These are phyloP conservation scores for Oemleria cerasiformis DNA, from an alignment of 306 rosid genomes.

Conservation along the genomic window DNA sequence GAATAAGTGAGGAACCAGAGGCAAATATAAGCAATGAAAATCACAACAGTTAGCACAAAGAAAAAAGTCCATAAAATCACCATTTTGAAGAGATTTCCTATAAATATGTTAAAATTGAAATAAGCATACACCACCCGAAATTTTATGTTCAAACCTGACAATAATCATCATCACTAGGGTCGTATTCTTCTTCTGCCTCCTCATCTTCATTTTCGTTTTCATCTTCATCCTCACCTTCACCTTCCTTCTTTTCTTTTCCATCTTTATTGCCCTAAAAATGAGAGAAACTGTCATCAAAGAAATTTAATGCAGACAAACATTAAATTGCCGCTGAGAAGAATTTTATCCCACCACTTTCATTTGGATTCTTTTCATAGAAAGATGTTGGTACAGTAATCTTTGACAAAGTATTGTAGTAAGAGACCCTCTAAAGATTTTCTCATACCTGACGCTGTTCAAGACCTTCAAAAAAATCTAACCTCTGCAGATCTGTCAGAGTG, in stretches of 20 bases:
- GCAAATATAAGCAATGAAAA: not conserved
- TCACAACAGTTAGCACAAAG: not conserved
- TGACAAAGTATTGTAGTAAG: not conserved
- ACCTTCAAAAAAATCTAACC: constrained; percentile 27
- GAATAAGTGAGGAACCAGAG: not conserved
- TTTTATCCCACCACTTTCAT: not conserved
- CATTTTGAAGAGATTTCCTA: not conserved
- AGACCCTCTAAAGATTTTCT: not conserved
- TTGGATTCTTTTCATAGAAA: not conserved
- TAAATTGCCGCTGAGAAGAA: not conserved
- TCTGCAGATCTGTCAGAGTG: constrained; percentile 36
- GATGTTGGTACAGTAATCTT: not conserved
- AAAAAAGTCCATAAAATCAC: not conserved
- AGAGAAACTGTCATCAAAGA: not conserved
- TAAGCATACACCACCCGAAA: not conserved
- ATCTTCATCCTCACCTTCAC: constrained; percentile 21
- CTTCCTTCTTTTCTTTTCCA: constrained; percentile 7
- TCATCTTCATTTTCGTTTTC: not conserved
- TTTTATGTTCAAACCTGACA: not conserved
- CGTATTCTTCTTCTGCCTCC: constrained; percentile 3
- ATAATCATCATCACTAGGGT: constrained; percentile 13
- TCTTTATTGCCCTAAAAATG: constrained; percentile 3
- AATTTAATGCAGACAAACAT: not conserved
- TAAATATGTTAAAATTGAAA: not conserved
- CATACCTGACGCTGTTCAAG: constrained; percentile 15